These are phyloP conservation scores for Acacia confusa DNA, from an alignment of 306 rosid genomes.

Conservation along the genomic window DNA sequence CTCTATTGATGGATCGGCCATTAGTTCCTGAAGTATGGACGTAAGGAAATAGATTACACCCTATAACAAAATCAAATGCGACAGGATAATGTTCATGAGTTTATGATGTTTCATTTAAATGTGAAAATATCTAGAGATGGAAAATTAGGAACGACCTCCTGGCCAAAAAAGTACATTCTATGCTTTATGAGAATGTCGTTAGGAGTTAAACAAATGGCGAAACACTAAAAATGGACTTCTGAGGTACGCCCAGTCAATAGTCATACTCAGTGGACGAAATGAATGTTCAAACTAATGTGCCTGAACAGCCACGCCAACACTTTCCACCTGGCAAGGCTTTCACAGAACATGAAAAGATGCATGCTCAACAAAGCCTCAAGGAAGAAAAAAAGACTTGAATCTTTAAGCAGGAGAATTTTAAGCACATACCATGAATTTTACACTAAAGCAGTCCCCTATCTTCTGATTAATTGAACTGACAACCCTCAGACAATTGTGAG, in stretches of 20 bases:
- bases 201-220: constrained; percentile 5
- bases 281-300: constrained; percentile 4
- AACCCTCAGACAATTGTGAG: constrained; percentile 69
- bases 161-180: constrained; percentile 1
- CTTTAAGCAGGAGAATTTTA: background rate
- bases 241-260: background rate
- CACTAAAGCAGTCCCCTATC: constrained; percentile 46
- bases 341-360: constrained; percentile 1
- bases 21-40: constrained; percentile 52
- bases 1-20: constrained; percentile 52
- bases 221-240: background rate
- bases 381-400: background rate
- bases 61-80: background rate
- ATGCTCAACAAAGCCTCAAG: constrained; percentile 6
- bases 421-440: constrained; percentile 62
- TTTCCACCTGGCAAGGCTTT: background rate
- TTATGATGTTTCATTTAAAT: background rate
- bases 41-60: constrained; percentile 26
- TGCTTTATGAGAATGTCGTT: constrained; percentile 3
- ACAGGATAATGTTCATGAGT: background rate
- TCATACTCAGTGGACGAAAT: background rate
- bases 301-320: background rate
- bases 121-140: constrained; percentile 1
- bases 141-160: background rate
- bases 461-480: constrained; percentile 81